Evolutionary conservation across 140 eudicot genomes (phyloP).

Genomic region (Anethum foeniculum): DNA sequence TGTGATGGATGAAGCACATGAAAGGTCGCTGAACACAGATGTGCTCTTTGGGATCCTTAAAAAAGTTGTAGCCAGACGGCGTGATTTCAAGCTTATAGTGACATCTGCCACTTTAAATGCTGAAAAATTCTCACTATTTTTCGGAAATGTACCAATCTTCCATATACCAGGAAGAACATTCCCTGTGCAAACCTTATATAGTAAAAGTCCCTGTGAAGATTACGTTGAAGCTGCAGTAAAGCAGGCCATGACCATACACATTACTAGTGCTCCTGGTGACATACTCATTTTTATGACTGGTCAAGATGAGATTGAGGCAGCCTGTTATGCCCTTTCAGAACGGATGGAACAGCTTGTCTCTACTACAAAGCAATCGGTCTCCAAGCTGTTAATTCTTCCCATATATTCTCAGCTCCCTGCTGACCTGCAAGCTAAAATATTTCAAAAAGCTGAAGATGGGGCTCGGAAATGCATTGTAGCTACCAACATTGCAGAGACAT

Average conservation of each 20-base stretch:
- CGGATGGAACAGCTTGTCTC: constrained; percentile 80
- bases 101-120: constrained; percentile 97
- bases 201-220: constrained; percentile 93
- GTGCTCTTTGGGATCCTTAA: constrained; percentile 88
- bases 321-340: constrained; percentile 69
- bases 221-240: constrained; percentile 95
- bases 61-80: constrained; percentile 91
- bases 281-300: constrained; percentile 95
- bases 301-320: constrained; percentile 91
- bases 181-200: constrained; percentile 63
- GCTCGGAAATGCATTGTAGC: constrained; percentile 74
- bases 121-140: constrained; percentile 80
- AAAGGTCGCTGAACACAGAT: constrained; percentile 84
- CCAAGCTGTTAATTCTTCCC: constrained; percentile 76
- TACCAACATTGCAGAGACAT: constrained; percentile 75
- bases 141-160: constrained; percentile 94
- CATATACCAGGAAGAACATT: constrained; percentile 95
- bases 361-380: constrained; percentile 55
- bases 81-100: constrained; percentile 94
- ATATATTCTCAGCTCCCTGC: constrained; percentile 96
- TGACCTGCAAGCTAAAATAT: constrained; percentile 84
- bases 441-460: constrained; percentile 62
- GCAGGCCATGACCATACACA: constrained; percentile 88
- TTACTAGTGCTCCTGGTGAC: constrained; percentile 81
- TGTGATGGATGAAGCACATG: constrained; percentile 99